Evolutionary conservation across 306 rosid genomes (phyloP).

Genomic region (Begonia peltatifolia): DNA sequence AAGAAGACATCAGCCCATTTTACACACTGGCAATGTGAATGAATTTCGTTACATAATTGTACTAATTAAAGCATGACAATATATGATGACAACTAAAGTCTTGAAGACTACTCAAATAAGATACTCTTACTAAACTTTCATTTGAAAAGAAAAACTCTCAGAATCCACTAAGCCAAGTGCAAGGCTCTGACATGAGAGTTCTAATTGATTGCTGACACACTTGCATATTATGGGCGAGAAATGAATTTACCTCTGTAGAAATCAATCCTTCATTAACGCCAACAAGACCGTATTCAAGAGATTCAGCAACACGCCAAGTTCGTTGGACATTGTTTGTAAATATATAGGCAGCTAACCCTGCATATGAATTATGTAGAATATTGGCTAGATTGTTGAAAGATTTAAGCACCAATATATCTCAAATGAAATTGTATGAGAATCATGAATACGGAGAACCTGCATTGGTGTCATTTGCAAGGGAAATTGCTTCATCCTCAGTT

Average conservation of each 20-base stretch:
- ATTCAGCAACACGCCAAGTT: slow-evolving; percentile 94
- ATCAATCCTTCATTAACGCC: slow-evolving; percentile 90
- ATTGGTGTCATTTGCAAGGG: slow-evolving; percentile 67
- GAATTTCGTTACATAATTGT: too few relatives aligned
- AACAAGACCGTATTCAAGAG: slow-evolving; percentile 89
- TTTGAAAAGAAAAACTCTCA: too few relatives aligned
- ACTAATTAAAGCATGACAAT: too few relatives aligned
- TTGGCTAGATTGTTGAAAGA: too few relatives aligned
- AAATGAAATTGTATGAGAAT: neutral
- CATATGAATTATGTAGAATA: neutral
- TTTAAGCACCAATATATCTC: too few relatives aligned
- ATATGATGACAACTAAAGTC: too few relatives aligned
- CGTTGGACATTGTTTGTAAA: slow-evolving; percentile 79
- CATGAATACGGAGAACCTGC: slow-evolving; percentile 46
- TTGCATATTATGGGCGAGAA: slow-evolving; percentile 1
- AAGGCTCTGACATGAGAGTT: too few relatives aligned
- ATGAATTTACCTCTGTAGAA: slow-evolving; percentile 72
- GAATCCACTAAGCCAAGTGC: too few relatives aligned
- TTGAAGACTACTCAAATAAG: too few relatives aligned
- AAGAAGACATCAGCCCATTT: slow-evolving; percentile 13
- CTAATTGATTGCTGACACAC: too few relatives aligned
- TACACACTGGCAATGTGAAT: neutral
- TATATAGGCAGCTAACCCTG: slow-evolving; percentile 86
- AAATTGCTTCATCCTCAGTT: slow-evolving; percentile 86
- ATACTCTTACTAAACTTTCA: too few relatives aligned